A percentile compares a stretch with the other conserved stretches of the same genome.
These are phyloP conservation scores for Teratosphaeria destructans DNA, from an alignment of 2,329 filamentous ascomycete genomes.

Conservation along the genomic window DNA sequence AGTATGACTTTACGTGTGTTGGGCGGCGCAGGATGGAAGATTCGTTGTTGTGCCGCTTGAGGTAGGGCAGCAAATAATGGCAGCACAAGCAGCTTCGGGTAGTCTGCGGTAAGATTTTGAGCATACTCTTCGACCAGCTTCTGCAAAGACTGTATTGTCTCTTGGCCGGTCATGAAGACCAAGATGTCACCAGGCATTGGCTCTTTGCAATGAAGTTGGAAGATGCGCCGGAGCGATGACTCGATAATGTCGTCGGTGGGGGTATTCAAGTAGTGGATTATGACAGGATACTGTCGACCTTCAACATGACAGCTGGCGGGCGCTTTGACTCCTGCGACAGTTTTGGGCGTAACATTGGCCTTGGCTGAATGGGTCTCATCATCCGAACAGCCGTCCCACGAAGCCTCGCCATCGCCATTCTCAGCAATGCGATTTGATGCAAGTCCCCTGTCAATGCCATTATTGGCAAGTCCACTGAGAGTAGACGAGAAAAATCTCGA, in stretches of 20 bases:
- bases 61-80: slow-evolving; percentile 86
- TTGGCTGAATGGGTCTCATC: slow-evolving; percentile 5
- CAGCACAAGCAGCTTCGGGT: slow-evolving; percentile 48
- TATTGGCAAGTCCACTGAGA: slow-evolving; percentile 17
- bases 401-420: slow-evolving; percentile 1
- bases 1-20: slow-evolving; percentile 83
- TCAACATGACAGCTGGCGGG: slow-evolving; percentile 57
- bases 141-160: slow-evolving; percentile 78
- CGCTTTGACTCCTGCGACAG: neutral
- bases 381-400: slow-evolving; percentile 17
- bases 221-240: slow-evolving; percentile 67
- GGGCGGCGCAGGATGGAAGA: slow-evolving; percentile 65
- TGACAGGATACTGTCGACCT: slow-evolving; percentile 79
- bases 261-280: slow-evolving; percentile 60
- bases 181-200: slow-evolving; percentile 89
- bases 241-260: slow-evolving; percentile 76
- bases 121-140: slow-evolving; percentile 73
- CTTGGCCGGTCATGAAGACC: slow-evolving; percentile 84
- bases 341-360: neutral
- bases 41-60: slow-evolving; percentile 72
- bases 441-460: neutral
- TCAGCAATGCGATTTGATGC: neutral
- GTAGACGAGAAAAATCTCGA: slow-evolving; percentile 56
- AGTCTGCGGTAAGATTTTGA: slow-evolving; percentile 49
- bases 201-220: slow-evolving; percentile 77